Base-by-base conservation (phyloP, 345 rosid genomes). In the Schrenkiella parvula region DNA sequence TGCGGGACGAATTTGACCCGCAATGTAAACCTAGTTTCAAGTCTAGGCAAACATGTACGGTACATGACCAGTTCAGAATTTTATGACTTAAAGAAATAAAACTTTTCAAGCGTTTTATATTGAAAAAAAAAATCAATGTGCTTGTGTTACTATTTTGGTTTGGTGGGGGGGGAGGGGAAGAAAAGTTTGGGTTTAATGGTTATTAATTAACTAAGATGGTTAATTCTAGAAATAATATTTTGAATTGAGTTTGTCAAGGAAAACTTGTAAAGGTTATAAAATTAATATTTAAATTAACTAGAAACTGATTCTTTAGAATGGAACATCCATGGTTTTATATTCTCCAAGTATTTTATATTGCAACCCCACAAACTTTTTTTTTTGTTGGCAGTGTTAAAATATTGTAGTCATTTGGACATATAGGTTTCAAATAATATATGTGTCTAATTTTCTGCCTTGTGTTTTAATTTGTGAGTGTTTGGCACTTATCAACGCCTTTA, bases 291-390 rank as follows among this genome's bases (percentile, higher is more conserved):
- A 1, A 18, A 31, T 55, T 17, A 55, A 31, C 60, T 15, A 29
- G 5, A 55, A 55, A 56, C 28, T 57, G 63, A 57, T 57, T 38
- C 75, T 48, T 28, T 60, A 8, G 26, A 37, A 70, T 71, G 68
- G 68, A 48, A 48, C 68, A 71, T 71, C 68, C 68, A 50, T 71
- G 75, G 75, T 18, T 60, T 60, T 71, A 52, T 71, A 19, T 68
- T 71, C 32, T 59, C 52, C 22, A 50, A 8, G 1, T 18, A n/a
- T 60, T 42, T 57, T 34, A 3, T 22, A 11, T 69, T 42, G 17
- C 34, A 15, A 37, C 13, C 13, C 13, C 42, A 25, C 41, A 71
- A 60, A 48, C 29, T 8, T 37, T 48, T 6, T 8, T 17, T n/a
- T 12, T 25, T 17, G 7, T 26, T 18, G 14, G 15, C 15, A 38